Base-by-base conservation (phyloP, 768 basidiomycete genomes). In the Mycena belliarum region DNA sequence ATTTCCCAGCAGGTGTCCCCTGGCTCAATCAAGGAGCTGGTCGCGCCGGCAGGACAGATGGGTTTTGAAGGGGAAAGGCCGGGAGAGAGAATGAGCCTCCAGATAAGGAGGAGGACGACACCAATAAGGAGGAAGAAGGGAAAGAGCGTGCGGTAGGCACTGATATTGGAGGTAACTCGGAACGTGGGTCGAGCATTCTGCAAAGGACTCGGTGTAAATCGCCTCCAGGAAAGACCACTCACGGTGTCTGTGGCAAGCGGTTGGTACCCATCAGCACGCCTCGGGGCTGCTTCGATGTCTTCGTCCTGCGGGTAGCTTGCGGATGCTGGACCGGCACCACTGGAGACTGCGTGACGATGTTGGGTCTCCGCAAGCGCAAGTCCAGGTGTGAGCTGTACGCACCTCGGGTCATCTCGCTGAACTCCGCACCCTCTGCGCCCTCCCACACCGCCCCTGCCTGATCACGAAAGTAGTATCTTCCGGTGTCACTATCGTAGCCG, bases 401-500 rank as follows among this genome's bases (percentile, higher is more conserved):
- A 81, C 82, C 78, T 71, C 69, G 69, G 7, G 74, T 79, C 76
- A 84, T 77, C 63, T 80, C 76, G 23, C 89, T 84, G 61, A 79
- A 89, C 67, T 84, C 73, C 32, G 84, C 80, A 23, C 88, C 89
- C 60, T 85, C 78, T 18, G 79, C 72, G n/a, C 82, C 76, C 49
- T 73, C 69, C 83, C 84, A 86, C 66, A 84, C 60, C 71, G 67
- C 72, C 11, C 89, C 88, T 45, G 77, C 79, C 15, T 61, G 44
- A 69, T 84, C 83, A 24, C 79, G 78, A 72, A 86, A 92, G 67
- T 80, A 79, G 74, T 91, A 91, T 46, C 79, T 74, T 47, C 82
- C 80, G 2, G 79, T 78, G 73, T 92, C 90, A 4, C 85, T 74
- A 71, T 93, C 90, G 66, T 91, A 92, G 12, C 89, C 90, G 55